Conservation (phyloP, 345 rosid species). For the Salix exigua region DNA sequence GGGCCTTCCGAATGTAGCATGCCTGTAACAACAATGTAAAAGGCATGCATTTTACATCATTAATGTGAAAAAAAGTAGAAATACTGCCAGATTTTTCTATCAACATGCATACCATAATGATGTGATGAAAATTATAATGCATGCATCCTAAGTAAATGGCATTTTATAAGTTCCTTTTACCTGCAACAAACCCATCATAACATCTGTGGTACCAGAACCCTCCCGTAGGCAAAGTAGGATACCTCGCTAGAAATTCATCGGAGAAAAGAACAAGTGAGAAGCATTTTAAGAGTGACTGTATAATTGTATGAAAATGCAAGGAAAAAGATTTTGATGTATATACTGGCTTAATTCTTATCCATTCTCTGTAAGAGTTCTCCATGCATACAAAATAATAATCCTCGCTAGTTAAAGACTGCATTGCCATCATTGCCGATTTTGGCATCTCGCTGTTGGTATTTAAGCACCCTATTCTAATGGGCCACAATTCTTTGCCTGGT, state of each 20-base stretch:
- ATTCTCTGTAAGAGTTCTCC: conserved; percentile 34
- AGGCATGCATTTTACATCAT: background rate
- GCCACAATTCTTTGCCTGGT: conserved; percentile 48
- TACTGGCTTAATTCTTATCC: conserved; percentile 30
- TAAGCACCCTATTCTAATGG: conserved; percentile 56
- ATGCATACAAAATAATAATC: conserved; percentile 53
- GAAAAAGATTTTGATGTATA: conserved; percentile 3
- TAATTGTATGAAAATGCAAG: background rate
- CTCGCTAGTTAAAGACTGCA: conserved; percentile 38
- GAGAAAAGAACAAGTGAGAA: conserved; percentile 1
- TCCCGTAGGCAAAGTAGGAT: conserved; percentile 53
- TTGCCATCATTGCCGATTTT: conserved; percentile 37
- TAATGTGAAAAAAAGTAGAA: background rate
- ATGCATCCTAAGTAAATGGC: background rate
- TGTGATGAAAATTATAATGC: background rate
- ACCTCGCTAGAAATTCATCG: conserved; percentile 36
- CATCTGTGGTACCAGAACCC: conserved; percentile 48
- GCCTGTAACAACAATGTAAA: conserved; percentile 32
- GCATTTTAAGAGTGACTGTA: background rate
- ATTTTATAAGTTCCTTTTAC: conserved; percentile 21
- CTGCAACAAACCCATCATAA: conserved; percentile 53
- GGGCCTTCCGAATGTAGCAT: conserved; percentile 46
- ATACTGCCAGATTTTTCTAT: background rate
- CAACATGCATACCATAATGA: background rate
- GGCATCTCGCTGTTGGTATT: conserved; percentile 35